Conservation (phyloP, 2,329 filamentous ascomycete species). For the Penicillium sp. region DNA sequence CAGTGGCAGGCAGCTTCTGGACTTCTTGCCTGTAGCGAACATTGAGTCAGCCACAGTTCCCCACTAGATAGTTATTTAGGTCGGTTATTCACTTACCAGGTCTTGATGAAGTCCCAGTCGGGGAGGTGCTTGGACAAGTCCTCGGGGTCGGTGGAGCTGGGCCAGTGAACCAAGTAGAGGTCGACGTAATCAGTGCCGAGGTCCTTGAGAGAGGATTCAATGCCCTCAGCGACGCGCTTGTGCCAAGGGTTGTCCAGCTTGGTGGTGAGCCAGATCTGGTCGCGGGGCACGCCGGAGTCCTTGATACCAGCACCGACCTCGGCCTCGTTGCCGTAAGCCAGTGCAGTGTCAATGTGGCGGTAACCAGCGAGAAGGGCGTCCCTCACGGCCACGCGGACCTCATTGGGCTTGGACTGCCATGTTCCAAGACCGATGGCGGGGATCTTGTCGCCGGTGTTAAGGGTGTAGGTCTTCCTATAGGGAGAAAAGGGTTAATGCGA, state of each 20-base stretch:
- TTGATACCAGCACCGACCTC: conserved; percentile 66
- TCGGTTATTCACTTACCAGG: conserved; percentile 47
- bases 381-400: conserved; percentile 51
- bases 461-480: conserved; percentile 41
- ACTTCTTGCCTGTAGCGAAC: conserved; percentile 31
- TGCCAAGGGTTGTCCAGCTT: conserved; percentile 68
- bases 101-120: conserved; percentile 81
- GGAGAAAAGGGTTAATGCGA: background rate
- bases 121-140: conserved; percentile 60
- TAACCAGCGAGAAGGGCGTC: conserved; percentile 52
- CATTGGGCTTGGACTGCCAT: conserved; percentile 55
- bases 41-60: background rate
- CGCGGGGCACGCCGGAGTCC: conserved; percentile 64
- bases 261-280: conserved; percentile 66
- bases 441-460: conserved; percentile 51
- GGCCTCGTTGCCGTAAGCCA: conserved; percentile 62
- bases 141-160: conserved; percentile 53
- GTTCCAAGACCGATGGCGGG: conserved; percentile 54
- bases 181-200: conserved; percentile 68
- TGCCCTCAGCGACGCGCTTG: conserved; percentile 60
- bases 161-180: conserved; percentile 71
- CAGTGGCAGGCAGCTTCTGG: conserved; percentile 47
- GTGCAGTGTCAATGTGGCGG: conserved; percentile 55
- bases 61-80: background rate
- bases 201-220: conserved; percentile 61